These are phyloP conservation scores for Xanthoconium purpureum DNA, from an alignment of 768 basidiomycete genomes.

Conservation along the genomic window DNA sequence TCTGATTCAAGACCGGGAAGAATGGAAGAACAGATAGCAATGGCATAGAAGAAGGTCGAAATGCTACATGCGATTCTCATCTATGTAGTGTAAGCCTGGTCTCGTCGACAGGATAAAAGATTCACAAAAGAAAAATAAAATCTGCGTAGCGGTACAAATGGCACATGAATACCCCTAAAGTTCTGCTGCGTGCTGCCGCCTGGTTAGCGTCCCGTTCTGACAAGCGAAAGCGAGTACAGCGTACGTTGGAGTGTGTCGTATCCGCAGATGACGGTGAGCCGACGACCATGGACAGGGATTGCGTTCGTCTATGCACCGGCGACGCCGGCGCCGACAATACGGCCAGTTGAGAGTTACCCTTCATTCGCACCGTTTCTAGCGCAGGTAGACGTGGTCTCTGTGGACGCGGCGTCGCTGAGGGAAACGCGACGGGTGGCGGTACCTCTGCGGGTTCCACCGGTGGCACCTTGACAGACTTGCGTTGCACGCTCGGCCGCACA, in stretches of 20 bases:
- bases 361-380: background rate
- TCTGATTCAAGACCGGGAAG: background rate
- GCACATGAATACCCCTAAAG: slow-evolving; percentile 12
- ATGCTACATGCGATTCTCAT: slow-evolving; percentile 16
- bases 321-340: slow-evolving; percentile 3
- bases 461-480: slow-evolving; percentile 6
- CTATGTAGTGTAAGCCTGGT: slow-evolving; percentile 2
- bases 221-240: background rate
- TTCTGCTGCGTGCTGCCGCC: slow-evolving; percentile 24
- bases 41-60: slow-evolving; percentile 14
- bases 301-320: slow-evolving; percentile 25
- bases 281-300: slow-evolving; percentile 25
- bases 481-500: slow-evolving; percentile 4
- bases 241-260: slow-evolving; percentile 12
- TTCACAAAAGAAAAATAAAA: background rate
- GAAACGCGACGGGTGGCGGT: background rate
- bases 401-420: background rate
- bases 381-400: background rate
- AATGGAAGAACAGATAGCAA: background rate
- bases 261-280: slow-evolving; percentile 13
- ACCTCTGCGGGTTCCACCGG: background rate
- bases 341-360: background rate
- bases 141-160: background rate
- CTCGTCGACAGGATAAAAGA: background rate
- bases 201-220: background rate